These are phyloP conservation scores for Fusarium concolor DNA, from an alignment of 2,329 filamentous ascomycete genomes.

Conservation along the genomic window DNA sequence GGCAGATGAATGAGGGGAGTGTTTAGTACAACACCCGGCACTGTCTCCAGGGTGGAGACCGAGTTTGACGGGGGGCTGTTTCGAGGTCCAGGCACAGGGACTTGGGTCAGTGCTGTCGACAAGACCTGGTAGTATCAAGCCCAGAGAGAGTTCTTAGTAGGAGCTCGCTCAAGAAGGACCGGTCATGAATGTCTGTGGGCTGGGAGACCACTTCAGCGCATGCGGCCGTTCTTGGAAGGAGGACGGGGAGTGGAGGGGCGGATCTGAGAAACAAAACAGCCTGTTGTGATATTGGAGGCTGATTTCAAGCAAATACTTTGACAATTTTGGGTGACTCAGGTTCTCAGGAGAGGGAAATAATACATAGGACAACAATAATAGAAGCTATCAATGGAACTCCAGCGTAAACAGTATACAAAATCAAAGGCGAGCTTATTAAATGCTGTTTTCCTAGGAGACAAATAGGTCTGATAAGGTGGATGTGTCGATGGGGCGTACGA, in stretches of 20 bases:
- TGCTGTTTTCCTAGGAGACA: slow-evolving; percentile 35
- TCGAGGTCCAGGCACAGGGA: slow-evolving; percentile 55
- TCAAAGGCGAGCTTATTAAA: slow-evolving; percentile 38
- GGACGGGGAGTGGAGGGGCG: slow-evolving; percentile 49
- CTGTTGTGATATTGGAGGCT: slow-evolving; percentile 41
- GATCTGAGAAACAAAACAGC: slow-evolving; percentile 45
- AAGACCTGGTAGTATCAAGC: slow-evolving; percentile 46
- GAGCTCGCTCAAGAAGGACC: slow-evolving; percentile 42
- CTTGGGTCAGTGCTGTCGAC: slow-evolving; percentile 47
- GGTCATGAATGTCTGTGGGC: slow-evolving; percentile 43
- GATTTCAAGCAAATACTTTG: slow-evolving; percentile 40
- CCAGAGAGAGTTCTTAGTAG: slow-evolving; percentile 47
- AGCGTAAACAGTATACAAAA: slow-evolving; percentile 24
- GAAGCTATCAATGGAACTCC: slow-evolving; percentile 11
- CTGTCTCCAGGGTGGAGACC: slow-evolving; percentile 59
- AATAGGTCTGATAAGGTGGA: slow-evolving; percentile 41
- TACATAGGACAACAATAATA: slow-evolving; percentile 17
- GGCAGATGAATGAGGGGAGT: slow-evolving; percentile 62
- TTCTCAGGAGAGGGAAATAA: slow-evolving; percentile 41
- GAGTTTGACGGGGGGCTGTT: slow-evolving; percentile 49
- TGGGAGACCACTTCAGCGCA: slow-evolving; percentile 52
- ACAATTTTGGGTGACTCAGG: slow-evolving; percentile 34
- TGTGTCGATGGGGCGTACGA: slow-evolving; percentile 37
- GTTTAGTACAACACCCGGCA: slow-evolving; percentile 62
- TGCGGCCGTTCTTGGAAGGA: slow-evolving; percentile 64